Evolutionary conservation across 2,329 filamentous ascomycete genomes (phyloP).

Genomic region (Fusarium irregulare): DNA sequence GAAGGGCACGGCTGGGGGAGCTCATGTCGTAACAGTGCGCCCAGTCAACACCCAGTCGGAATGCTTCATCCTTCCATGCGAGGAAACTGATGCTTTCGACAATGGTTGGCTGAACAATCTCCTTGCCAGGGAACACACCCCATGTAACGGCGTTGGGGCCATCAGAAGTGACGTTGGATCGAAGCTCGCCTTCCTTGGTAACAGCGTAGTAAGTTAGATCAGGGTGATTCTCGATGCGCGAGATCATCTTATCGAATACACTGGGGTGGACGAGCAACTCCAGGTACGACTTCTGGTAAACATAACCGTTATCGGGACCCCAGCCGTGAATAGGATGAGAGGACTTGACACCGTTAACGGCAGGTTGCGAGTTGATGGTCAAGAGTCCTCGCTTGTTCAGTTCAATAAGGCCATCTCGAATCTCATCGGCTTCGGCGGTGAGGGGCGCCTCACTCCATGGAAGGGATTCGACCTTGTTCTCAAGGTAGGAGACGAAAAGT

Average conservation of each 20-base stretch:
- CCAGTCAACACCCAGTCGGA: constrained; percentile 92
- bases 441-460: constrained; percentile 96
- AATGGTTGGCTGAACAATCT: constrained; percentile 99
- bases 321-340: constrained; percentile 89
- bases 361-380: constrained; percentile 97
- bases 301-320: constrained; percentile 94
- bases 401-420: constrained; percentile 80
- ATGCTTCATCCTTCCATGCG: constrained; percentile 98
- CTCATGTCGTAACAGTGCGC: constrained; percentile 85
- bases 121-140: constrained; percentile 98
- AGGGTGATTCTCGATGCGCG: constrained; percentile 79
- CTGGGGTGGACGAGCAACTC: constrained; percentile 89
- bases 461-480: constrained; percentile 81
- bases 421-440: constrained; percentile 81
- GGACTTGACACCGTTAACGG: constrained; percentile 90
- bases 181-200: constrained; percentile 82
- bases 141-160: constrained; percentile 98
- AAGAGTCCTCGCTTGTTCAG: constrained; percentile 89
- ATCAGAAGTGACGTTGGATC: constrained; percentile 85
- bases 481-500: constrained; percentile 87
- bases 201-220: constrained; percentile 96
- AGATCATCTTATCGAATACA: constrained; percentile 80
- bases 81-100: constrained; percentile 98
- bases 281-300: constrained; percentile 98
- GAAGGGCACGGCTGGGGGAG: constrained; percentile 81